These are phyloP conservation scores for Apophysomyces sp. DNA, from an alignment of 371 early-diverging fungal species.

Conservation along the genomic window DNA sequence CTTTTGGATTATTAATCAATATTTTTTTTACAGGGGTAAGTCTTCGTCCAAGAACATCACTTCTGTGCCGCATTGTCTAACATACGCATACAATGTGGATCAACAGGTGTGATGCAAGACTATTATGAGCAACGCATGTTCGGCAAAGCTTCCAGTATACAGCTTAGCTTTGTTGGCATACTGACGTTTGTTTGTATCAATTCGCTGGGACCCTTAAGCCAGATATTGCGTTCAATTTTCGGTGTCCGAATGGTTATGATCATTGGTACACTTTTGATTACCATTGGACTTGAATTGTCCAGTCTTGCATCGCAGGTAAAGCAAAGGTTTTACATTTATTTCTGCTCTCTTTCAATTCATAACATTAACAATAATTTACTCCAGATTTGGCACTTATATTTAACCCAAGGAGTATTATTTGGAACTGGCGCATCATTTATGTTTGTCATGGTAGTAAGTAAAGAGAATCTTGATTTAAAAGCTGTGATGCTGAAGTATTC, in stretches of 20 bases:
- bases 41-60: slow-evolving; percentile 4
- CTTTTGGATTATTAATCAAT: neutral
- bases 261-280: slow-evolving; percentile 17
- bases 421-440: slow-evolving; percentile 62
- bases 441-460: slow-evolving; percentile 16
- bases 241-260: slow-evolving; percentile 28
- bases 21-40: slow-evolving; percentile 11
- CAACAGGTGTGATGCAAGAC: slow-evolving; percentile 28
- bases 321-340: neutral
- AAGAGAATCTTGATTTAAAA: too few species aligned
- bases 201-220: slow-evolving; percentile 29
- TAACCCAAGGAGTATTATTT: slow-evolving; percentile 72
- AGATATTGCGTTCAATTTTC: slow-evolving; percentile 19
- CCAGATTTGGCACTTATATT: slow-evolving; percentile 60
- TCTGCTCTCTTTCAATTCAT: too few species aligned
- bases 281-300: slow-evolving; percentile 34
- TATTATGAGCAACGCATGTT: slow-evolving; percentile 24
- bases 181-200: slow-evolving; percentile 32
- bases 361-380: too few species aligned
- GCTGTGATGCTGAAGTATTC: neutral
- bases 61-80: neutral
- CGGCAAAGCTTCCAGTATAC: slow-evolving; percentile 14
- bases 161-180: slow-evolving; percentile 40
- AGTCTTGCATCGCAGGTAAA: slow-evolving; percentile 28
- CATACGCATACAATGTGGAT: neutral